Evolutionary conservation across 2,329 filamentous ascomycete genomes (phyloP), one percentile per base, ranked within the genome.

Genomic region (Didymellaceae sp.): DNA sequence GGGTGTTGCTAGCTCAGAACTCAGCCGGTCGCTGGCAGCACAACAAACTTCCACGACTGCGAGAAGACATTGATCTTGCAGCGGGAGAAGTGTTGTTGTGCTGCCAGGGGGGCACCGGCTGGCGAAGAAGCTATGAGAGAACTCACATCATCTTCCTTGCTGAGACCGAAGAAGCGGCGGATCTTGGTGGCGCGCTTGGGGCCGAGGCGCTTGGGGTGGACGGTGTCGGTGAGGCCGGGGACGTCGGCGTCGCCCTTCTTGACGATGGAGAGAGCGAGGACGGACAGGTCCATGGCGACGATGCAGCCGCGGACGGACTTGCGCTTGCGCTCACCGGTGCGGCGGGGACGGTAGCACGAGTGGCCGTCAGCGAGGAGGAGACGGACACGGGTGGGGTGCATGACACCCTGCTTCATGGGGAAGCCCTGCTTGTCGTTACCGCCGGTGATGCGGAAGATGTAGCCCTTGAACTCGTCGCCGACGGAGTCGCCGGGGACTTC

Each of bases 381-480:
- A 71, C 90, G 89, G 82, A 97, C 94, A 94, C 94, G 94, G 79
- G 90, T 94, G 74, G 94, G 92, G 80, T 96, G 90, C 86, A 99
- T 93, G 79, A 96, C 90, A 86, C 94, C 94, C 88, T 99, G 95
- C 91, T 99, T 99, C 94, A 99, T 99, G 72, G 94, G 94, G 87
- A 99, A 99, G 84, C 94, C 94, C 86, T 99, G 95, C 91, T 99
- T 99, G 90, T 99, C 94, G 89, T 99, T 99, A 78, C 95, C 94
- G 76, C 94, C 95, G 74, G 94, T 99, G 84, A 99, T 97, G 78
- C 87, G 89, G 88, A 99, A 91, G 84, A 99, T 88, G 86, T 99
- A 99, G 80, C 94, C 94, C 86, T 97, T 97, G 90, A 96, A 99
- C 83, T 99, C 94, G 77, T 97, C 92, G 75, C 94, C 94, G 75